These are phyloP conservation scores for Candida methanosorbosa DNA, from an alignment of 805 yeast genomes.

Conservation along the genomic window DNA sequence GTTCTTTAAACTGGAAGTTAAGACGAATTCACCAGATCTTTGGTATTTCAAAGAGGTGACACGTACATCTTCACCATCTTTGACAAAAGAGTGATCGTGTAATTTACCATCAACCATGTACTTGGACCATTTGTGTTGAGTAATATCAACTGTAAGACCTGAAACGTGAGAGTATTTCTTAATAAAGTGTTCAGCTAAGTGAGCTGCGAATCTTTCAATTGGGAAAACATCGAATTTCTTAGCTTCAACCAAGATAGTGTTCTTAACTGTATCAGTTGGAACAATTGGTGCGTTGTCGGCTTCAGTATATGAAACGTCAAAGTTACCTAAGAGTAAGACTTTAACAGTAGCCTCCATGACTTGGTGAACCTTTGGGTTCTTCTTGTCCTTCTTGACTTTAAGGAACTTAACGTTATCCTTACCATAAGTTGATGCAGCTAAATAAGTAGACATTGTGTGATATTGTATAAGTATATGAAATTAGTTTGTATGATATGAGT, in stretches of 20 bases:
- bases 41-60: conserved; percentile 44
- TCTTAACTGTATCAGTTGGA: conserved; percentile 91
- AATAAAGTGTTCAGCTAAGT: conserved; percentile 73
- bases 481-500: neutral
- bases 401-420: conserved; percentile 89
- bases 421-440: conserved; percentile 64
- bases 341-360: conserved; percentile 80
- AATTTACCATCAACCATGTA: conserved; percentile 61
- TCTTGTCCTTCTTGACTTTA: conserved; percentile 74
- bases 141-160: conserved; percentile 58
- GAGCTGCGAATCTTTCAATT: conserved; percentile 83
- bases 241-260: conserved; percentile 79
- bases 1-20: conserved; percentile 68
- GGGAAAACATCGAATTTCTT: conserved; percentile 83
- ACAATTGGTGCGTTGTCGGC: conserved; percentile 88
- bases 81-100: conserved; percentile 78
- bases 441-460: conserved; percentile 14
- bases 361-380: conserved; percentile 67
- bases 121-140: conserved; percentile 76
- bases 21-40: conserved; percentile 43
- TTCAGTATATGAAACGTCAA: conserved; percentile 73
- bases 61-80: conserved; percentile 79
- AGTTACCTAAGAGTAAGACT: conserved; percentile 66
- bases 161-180: conserved; percentile 69
- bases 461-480: neutral